Evolutionary conservation across 768 basidiomycete genomes (phyloP), one percentile per base, ranked within the genome.

Genomic region (Cubamyces sp.): DNA sequence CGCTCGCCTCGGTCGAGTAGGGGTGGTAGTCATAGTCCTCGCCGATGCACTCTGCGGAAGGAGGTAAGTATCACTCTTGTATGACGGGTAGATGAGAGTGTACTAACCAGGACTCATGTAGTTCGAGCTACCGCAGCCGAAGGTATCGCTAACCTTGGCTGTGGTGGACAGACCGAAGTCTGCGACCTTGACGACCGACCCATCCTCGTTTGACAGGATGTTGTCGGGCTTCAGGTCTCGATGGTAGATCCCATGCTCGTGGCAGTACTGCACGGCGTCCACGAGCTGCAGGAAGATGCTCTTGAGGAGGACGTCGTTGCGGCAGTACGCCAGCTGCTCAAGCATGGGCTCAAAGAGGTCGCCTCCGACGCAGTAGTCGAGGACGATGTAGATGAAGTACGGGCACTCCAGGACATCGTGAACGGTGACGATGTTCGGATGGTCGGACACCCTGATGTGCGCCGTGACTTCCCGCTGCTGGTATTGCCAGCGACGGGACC

Each of bases 391-490:
- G 69, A 92, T 74, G 71, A 80, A 87, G 39, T 76, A 73, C 28
- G 81, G 80, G 64, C 90, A 87, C 63, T 82, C 81, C 70, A 92
- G 78, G 63, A 84, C 78, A 28, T 82, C 79, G 73, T 89, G 84
- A 54, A 94, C 77, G 4, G 87, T 86, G 57, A 94, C 81, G 71
- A 97, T 81, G 65, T 85, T 83, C 16, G 82, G 80, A 61, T 87
- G 87, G 16, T 75, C 77, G 50, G 81, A 76, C 52, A 87, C 86
- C 57, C 78, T 61, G 41, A 76, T 74, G 69, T 90, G 88, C 40
- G 84, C 74, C 26, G 73, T 70, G 48, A 94, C 83, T 76, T 96
- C 94, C 52, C 91, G 82, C 23, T 59, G 53, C 64, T 73, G 71
- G 56, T 57, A 54, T 12, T 25, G 46, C 63, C 66, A 68, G 40